Conservation (phyloP, 208 protist genomes). For the Paratrypanosoma confusum region DNA sequence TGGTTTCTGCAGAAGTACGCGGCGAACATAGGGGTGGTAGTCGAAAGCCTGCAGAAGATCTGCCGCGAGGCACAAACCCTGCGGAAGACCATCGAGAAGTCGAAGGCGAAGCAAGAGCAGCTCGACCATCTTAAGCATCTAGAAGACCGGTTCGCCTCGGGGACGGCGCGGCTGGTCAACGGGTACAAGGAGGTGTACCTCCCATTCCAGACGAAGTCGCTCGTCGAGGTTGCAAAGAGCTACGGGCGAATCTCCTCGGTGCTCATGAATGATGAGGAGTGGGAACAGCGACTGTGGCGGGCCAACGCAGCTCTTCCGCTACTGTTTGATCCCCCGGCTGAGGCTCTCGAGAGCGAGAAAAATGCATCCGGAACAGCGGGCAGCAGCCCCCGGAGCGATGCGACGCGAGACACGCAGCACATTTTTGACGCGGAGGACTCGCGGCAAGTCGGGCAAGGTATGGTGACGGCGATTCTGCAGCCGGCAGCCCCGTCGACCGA, state of each 20-base stretch:
- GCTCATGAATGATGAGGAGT: slow-evolving; percentile 14
- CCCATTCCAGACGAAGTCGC: slow-evolving; percentile 1
- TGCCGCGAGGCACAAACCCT: neutral
- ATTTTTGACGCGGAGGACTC: too few relatives aligned
- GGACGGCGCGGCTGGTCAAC: slow-evolving; percentile 4
- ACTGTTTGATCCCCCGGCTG: slow-evolving; percentile 4
- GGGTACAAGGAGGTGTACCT: slow-evolving; percentile 13
- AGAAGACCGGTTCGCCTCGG: slow-evolving; percentile 2
- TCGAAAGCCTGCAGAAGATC: slow-evolving; percentile 7
- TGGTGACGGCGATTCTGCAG: too few relatives aligned
- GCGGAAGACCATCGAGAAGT: slow-evolving; percentile 7
- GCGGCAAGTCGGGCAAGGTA: too few relatives aligned
- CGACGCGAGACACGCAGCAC: too few relatives aligned
- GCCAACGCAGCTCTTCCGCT: slow-evolving; percentile 6
- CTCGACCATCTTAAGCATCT: slow-evolving; percentile 2
- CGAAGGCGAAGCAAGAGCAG: slow-evolving; percentile 1
- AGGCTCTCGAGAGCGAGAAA: too few relatives aligned
- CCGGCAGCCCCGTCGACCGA: too few relatives aligned
- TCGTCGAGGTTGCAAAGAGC: slow-evolving; percentile 6
- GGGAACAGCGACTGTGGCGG: slow-evolving; percentile 8
- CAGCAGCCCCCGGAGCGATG: too few relatives aligned
- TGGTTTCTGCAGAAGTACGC: slow-evolving; percentile 15
- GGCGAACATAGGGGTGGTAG: neutral
- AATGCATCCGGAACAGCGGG: too few relatives aligned
- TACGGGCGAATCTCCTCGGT: slow-evolving; percentile 1